These are phyloP conservation scores for Lactifluus subvellereus DNA, from an alignment of 768 basidiomycete genomes.

Conservation along the genomic window DNA sequence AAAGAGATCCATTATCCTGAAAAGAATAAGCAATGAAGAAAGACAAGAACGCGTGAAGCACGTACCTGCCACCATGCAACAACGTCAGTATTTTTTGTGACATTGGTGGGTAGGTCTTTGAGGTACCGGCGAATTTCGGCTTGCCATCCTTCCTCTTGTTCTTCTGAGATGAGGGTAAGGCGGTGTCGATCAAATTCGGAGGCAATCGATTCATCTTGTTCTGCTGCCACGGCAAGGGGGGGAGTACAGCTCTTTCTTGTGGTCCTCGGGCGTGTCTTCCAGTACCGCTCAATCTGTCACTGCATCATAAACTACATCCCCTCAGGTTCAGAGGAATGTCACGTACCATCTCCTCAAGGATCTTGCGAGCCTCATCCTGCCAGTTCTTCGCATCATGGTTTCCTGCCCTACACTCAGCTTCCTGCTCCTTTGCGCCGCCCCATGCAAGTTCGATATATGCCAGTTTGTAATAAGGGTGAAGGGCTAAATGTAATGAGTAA, in stretches of 20 bases:
- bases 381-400: slow-evolving; percentile 21
- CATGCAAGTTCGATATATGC: slow-evolving; percentile 27
- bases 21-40: background rate
- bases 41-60: too few relatives aligned
- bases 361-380: slow-evolving; percentile 15
- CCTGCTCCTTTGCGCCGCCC: slow-evolving; percentile 30
- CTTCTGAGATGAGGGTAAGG: background rate
- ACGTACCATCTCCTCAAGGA: background rate
- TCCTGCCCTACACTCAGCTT: background rate
- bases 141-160: slow-evolving; percentile 8
- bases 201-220: background rate
- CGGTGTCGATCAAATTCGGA: background rate
- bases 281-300: too few relatives aligned
- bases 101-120: slow-evolving; percentile 10
- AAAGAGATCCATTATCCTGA: background rate
- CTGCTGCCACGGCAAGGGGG: too few relatives aligned
- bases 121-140: slow-evolving; percentile 22
- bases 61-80: background rate
- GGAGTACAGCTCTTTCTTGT: too few relatives aligned
- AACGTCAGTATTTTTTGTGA: background rate
- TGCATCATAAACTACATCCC: too few relatives aligned
- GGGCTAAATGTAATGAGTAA: background rate
- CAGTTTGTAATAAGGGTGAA: slow-evolving; percentile 32
- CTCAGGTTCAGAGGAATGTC: too few relatives aligned
- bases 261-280: too few relatives aligned